phyloP scores from a whole-genome alignment of 2,329 filamentous ascomycete genomes.

The Westerdykella aurantiaca region DNA sequence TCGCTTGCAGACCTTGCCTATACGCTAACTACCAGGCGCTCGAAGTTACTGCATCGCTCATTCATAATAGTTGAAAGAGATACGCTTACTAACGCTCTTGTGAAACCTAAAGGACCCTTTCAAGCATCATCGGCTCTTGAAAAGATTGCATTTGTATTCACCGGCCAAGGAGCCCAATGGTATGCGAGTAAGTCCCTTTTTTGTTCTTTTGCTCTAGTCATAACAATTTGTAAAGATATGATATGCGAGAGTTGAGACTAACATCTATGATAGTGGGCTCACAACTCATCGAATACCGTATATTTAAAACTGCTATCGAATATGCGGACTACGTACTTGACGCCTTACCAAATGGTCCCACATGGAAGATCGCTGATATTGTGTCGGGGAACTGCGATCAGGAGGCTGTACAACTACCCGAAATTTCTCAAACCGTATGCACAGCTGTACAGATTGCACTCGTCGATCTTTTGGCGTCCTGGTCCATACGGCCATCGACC shows the following conservation, averaged over 20 bases:
- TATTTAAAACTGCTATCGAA: conserved; percentile 4
- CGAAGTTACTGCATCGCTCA: conserved; percentile 3
- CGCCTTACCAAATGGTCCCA: conserved; percentile 2
- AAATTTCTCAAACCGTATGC: conserved; percentile 16
- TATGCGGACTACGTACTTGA: conserved; percentile 6
- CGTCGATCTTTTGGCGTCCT: conserved; percentile 13
- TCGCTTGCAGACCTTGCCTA: conserved; percentile 12
- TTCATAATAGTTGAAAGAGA: conserved; percentile 5
- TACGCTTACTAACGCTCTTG: too few relatives aligned
- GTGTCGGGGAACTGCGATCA: conserved; percentile 4
- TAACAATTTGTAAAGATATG: too few relatives aligned
- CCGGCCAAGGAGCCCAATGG: conserved; percentile 13
- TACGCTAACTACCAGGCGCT: conserved; percentile 7
- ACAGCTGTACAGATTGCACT: conserved; percentile 22
- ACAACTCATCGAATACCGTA: conserved; percentile 5
- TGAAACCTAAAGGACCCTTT: too few relatives aligned
- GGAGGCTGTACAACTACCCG: conserved; percentile 8
- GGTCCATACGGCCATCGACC: conserved; percentile 5
- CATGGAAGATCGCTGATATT: conserved; percentile 10
- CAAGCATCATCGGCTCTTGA: too few relatives aligned
- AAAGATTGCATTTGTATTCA: conserved; percentile 18
- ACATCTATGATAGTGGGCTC: too few relatives aligned
- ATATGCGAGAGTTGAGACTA: too few relatives aligned
- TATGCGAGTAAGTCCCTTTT: too few relatives aligned
- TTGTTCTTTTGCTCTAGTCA: too few relatives aligned